Base-by-base conservation (phyloP, 352 stramenopile species). In the Lagenidium giganteum region DNA sequence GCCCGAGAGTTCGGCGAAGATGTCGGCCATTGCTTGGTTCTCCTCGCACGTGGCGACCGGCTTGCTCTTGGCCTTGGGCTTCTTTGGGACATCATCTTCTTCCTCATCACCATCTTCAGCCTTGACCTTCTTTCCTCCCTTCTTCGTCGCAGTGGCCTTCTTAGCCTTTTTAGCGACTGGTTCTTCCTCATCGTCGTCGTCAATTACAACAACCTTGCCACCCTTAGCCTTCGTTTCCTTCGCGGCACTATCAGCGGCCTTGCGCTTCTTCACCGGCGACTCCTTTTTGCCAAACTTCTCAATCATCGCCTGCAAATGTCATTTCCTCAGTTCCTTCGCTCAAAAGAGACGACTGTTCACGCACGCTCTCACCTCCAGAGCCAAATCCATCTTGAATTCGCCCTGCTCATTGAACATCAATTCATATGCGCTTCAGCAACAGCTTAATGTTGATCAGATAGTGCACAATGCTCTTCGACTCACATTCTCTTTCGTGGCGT, bases 1-100 rank as follows among this genome's bases (percentile, higher is more conserved):
- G 17, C 74, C 73, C n/a, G 80, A 83, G 23, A 95, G 70, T 50
- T 95, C 83, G 2, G 60, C 49, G 43, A 95, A 95, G 9, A 71
- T 73, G 25, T 89, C 75, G 0, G 80, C 80, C 13, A 95, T 61
- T 29, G 47, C 38, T 29, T 89, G 77, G 55, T 95, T 95, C 39
- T 61, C 71, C 18, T 81, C 70, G 31, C 64, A 74, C 17, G 47
- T 54, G 23, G 77, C 78, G 5, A 62, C 54, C 0, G 68, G 53
- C 30, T 80, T 82, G 22, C 57, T 25, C 8, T 61, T 61, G 21
- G 53, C 53, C 41, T 88, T 88, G 26, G 74, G 64, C 13, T 66
- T 54, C 36, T 83, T 85, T 14, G 75, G 67, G 21, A 54, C 33
- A 18, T 70, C 75, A 9, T 64, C 76, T 0, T 83, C 56, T 16